Base-by-base conservation (phyloP, 1,284 basidiomycete species). In the Cutaneotrichosporon sp. region DNA sequence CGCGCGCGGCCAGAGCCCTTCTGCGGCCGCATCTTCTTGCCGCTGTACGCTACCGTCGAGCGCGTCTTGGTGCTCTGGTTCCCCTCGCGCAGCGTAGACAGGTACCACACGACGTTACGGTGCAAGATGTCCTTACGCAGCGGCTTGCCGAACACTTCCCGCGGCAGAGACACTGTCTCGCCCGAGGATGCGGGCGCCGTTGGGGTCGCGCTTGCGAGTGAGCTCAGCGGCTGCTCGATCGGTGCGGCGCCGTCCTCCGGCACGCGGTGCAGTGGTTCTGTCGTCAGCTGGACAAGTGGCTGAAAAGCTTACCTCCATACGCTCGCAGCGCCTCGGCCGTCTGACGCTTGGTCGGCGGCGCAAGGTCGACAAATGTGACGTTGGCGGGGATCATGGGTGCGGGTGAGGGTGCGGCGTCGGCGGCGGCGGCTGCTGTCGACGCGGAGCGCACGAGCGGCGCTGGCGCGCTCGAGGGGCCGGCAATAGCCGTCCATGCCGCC, bases 91-190 rank as follows among this genome's bases (percentile, higher is more conserved):
- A 92, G 80, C 8, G 84, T 83, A 64, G 96, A 90, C 26, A 88
- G 84, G 72, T 96, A 84, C 70, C 96, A 90, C 9, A 89, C 84
- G 37, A 92, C 86, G 66, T 92, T 94, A 51, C 90, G 81, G 74
- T 98, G 94, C 10, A 98, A 83, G 56, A 98, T 88, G 70, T 97
- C 92, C 18, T 84, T 82, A 47, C 94, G 87, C 40, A 94, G 83
- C 30, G 88, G 87, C 59, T 89, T 84, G 62, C 82, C 80, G 74
- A 98, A 99, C 22, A 98, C 63, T 12, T 67, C 64, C 8, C 66
- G 54, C 15, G 74, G 70, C 7, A 77, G 69, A 8, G 66, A 55
- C 38, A 75, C 58, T 18, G 59, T 14, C 62, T 45, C 34, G 62
- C 60, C 67, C 64, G 41, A 35, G 8, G 46, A 9, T 2, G 18